Conservation (phyloP, 1,284 basidiomycete genomes). For the Papiliotrema laurentii region DNA sequence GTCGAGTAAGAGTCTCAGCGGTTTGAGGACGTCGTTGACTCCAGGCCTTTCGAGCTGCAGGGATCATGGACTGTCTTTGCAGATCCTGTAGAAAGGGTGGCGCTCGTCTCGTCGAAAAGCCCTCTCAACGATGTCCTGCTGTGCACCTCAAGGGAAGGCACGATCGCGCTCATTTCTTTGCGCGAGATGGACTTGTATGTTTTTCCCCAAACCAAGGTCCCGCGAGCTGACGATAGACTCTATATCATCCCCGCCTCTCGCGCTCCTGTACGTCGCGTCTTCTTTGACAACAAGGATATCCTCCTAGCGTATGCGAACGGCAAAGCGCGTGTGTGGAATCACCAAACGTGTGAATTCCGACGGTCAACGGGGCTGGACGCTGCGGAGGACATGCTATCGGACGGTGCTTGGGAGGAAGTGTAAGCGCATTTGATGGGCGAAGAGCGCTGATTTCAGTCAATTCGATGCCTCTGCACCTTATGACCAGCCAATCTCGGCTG, state of each 20-base stretch:
- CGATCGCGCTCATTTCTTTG: slow-evolving; percentile 71
- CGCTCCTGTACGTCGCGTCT: slow-evolving; percentile 62
- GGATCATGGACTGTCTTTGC: slow-evolving; percentile 46
- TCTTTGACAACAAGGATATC: slow-evolving; percentile 66
- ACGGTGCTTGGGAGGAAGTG: slow-evolving; percentile 69
- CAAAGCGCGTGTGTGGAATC: slow-evolving; percentile 81
- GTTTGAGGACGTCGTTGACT: background rate
- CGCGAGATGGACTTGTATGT: slow-evolving; percentile 71
- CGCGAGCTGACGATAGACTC: slow-evolving; percentile 51
- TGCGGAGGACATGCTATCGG: slow-evolving; percentile 65
- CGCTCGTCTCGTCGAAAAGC: slow-evolving; percentile 20
- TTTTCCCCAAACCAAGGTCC: background rate
- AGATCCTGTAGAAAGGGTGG: slow-evolving; percentile 46
- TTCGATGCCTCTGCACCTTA: too few species aligned
- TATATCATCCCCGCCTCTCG: slow-evolving; percentile 74
- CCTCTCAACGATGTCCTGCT: slow-evolving; percentile 66
- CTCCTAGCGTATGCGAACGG: slow-evolving; percentile 71
- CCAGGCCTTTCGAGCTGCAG: slow-evolving; percentile 23
- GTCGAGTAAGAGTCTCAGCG: slow-evolving; percentile 18
- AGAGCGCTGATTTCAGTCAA: background rate
- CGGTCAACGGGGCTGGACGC: slow-evolving; percentile 73
- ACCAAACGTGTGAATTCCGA: slow-evolving; percentile 77
- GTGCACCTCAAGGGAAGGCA: slow-evolving; percentile 72
- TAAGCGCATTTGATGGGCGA: slow-evolving; percentile 9
- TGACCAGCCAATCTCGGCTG: too few species aligned